Base-by-base conservation (phyloP, 129 eudicot genomes). In the Solidago caesia region DNA sequence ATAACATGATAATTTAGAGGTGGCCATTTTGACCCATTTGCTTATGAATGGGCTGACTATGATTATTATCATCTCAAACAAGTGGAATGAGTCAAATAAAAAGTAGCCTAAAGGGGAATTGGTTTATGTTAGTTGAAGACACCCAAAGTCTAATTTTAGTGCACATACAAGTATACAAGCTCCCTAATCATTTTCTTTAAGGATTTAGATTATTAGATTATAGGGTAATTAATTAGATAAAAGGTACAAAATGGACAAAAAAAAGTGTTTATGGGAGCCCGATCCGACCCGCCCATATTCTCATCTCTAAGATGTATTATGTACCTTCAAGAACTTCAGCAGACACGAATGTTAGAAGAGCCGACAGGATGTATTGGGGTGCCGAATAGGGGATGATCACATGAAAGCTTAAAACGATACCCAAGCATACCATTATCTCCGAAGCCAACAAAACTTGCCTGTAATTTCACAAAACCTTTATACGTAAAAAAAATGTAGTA, bases 261-360 rank as follows among this genome's bases (percentile, higher is more conserved):
- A 7, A 26, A 58, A 73, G 39, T 16, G 39, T 6, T 58, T 58
- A 29, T 8, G 39, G 42, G 64, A 59, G 15, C 64, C 42, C 5
- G 12, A 26, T 21, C 59, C 4, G 11, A 8, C 33, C 33, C 64
- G 2, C 42, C 3, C 41, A 58, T 58, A 39, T 5, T 8, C 7
- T 8, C 29, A 15, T 26, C 27, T 57, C 33, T 57, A 44, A 39
- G 69, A 45, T 13, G 56, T 53, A 26, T 58, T 44, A 44, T 39
- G 72, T 66, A 87, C 92, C 92, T 85, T 88, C 89, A 4, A 88
- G 87, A 51, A 88, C 92, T 85, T 88, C 89, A 42, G 92, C 89
- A 14, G 85, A 80, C 56, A 88, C 92, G 71, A 88, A 88, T 21
- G 87, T 85, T 69, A 88, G 73, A 52, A 88, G 77, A 55, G 87